phyloP scores from a whole-genome alignment of 768 basidiomycete species.

The Russula compacta region DNA sequence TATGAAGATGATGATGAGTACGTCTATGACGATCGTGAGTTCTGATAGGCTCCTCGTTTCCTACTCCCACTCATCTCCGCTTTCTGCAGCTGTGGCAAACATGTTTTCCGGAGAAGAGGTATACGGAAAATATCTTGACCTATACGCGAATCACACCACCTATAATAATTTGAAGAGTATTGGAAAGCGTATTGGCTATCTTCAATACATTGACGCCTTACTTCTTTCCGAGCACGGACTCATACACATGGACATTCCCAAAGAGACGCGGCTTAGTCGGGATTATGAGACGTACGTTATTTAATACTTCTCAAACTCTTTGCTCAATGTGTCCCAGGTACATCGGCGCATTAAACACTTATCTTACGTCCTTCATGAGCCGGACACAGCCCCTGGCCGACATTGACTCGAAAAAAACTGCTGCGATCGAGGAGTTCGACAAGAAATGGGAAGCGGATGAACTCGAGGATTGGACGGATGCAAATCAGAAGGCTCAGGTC shows the following conservation, averaged over 20 bases:
- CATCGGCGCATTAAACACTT: conserved; percentile 70
- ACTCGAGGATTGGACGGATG: conserved; percentile 66
- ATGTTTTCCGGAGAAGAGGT: conserved; percentile 95
- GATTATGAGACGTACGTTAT: conserved; percentile 71
- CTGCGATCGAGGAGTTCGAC: conserved; percentile 62
- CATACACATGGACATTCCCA: conserved; percentile 61
- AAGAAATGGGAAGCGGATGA: conserved; percentile 72
- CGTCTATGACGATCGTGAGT: conserved; percentile 81
- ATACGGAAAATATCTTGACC: conserved; percentile 90
- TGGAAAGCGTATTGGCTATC: conserved; percentile 75
- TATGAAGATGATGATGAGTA: conserved; percentile 64
- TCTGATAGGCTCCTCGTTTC: conserved; percentile 39
- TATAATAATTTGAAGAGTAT: conserved; percentile 88
- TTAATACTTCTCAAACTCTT: not conserved
- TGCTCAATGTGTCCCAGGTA: conserved; percentile 45
- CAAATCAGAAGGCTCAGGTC: conserved; percentile 29
- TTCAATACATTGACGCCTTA: conserved; percentile 90
- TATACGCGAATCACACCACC: conserved; percentile 79
- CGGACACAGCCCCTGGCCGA: conserved; percentile 80
- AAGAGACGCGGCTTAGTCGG: conserved; percentile 56
- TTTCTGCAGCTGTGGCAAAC: conserved; percentile 54
- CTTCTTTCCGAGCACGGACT: conserved; percentile 49
- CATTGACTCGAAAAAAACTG: conserved; percentile 54
- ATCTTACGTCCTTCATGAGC: conserved; percentile 79
- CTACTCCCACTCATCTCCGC: conserved; percentile 2